Percentiles rank a stretch among this genome's conserved stretches.
Evolutionary conservation across 2,329 filamentous ascomycete genomes (phyloP).

Genomic region (Beauveria pseudobassiana): DNA sequence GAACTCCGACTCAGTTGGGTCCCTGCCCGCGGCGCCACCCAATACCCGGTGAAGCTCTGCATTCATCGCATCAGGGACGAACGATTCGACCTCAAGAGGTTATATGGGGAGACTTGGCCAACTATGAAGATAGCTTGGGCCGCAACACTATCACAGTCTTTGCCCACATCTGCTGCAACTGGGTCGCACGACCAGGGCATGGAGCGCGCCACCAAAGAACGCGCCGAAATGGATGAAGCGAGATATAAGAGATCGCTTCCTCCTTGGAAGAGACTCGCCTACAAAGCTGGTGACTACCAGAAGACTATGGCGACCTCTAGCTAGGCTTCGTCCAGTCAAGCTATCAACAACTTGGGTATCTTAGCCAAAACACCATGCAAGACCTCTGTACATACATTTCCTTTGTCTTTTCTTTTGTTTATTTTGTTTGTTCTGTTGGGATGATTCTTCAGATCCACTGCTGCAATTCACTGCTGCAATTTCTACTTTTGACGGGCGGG

Average conservation of each 20-base stretch:
- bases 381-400: background rate
- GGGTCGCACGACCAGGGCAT: background rate
- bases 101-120: background rate
- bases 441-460: background rate
- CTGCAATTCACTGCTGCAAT: no score
- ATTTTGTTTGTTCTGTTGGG: background rate
- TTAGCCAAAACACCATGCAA: background rate
- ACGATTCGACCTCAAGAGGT: background rate
- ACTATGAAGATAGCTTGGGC: background rate
- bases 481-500: background rate
- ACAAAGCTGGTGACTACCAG: background rate
- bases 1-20: background rate
- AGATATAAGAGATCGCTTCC: background rate
- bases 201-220: constrained; percentile 14
- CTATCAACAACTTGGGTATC: background rate
- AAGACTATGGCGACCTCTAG: no score
- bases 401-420: background rate
- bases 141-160: background rate
- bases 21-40: background rate
- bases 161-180: background rate
- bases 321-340: background rate
- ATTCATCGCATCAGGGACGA: background rate
- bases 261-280: background rate
- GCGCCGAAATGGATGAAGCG: background rate
- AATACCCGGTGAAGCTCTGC: background rate